Evolutionary conservation across 176 grass and related monocot genomes (phyloP), one percentile per base, ranked within the genome.

Genomic region (Triticum turgidum): DNA sequence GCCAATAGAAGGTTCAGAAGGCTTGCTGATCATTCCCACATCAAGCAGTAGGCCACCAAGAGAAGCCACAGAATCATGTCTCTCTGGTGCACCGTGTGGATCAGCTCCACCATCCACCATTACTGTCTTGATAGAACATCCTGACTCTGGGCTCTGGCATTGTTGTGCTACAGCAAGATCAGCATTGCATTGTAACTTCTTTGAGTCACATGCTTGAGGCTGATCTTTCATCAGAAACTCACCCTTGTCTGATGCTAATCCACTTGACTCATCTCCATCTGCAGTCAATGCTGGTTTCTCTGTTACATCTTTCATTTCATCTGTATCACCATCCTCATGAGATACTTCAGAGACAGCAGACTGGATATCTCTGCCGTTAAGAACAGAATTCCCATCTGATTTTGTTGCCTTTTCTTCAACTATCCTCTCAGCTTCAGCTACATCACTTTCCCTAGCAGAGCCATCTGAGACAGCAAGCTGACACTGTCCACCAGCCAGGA

Each of bases 1-100:
- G 17, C 32, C 32, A 71, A 15, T 58, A 39, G 47, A 69, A 59
- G 89, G 51, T 65, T 66, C 82, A 68, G 54, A 83, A 85, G 89
- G 51, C 21, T 47, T 83, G 74, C 49, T 65, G 49, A 87, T 41
- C 72, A 87, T 80, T 77, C 47, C 70, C 24, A 87, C 33, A 67
- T 85, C 78, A 86, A 85, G 65, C 61, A 82, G 67, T 15, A 69
- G 79, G 79, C 85, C 74, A 77, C 79, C 87, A 52, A 25, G 29
- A 92, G 38, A 92, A 74, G 47, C 73, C 64, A 92, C 76, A 52
- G 51, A 15, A 85, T 70, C 33, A 1, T 82, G 63, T 21, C 12
- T 33, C 10, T 63, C 65, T 80, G 6, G 69, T 62, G 61, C 65
- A 85, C 59, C 14, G 35, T 41, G 44, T 22, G 0, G 79, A 77